A percentile compares a stretch with the other conserved stretches of the same genome.
These are phyloP conservation scores for Suhomyces kunorum DNA, from an alignment of 1,139 yeast species.

Conservation along the genomic window DNA sequence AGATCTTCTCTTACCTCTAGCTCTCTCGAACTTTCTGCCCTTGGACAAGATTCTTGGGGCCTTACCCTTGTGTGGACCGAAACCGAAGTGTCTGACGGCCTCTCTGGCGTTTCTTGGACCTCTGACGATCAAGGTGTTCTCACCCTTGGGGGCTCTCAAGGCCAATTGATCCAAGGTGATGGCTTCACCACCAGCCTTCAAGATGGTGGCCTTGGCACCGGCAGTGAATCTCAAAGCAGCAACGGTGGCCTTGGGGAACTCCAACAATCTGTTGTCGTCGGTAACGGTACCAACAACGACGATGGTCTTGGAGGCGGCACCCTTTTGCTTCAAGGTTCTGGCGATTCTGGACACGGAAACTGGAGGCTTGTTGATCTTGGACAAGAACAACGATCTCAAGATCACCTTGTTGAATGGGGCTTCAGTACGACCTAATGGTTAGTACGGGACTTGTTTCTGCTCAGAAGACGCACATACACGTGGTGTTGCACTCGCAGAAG, in stretches of 20 bases:
- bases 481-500: slow-evolving; percentile 64
- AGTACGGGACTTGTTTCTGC: slow-evolving; percentile 54
- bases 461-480: slow-evolving; percentile 55
- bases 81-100: slow-evolving; percentile 99
- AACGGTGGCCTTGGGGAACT: slow-evolving; percentile 94
- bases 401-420: slow-evolving; percentile 98
- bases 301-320: slow-evolving; percentile 86
- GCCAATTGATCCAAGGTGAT: slow-evolving; percentile 99
- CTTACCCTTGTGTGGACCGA: slow-evolving; percentile 99
- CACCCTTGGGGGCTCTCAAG: slow-evolving; percentile 98
- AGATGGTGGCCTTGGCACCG: slow-evolving; percentile 96
- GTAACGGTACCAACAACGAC: slow-evolving; percentile 99
- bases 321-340: slow-evolving; percentile 80
- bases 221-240: slow-evolving; percentile 99
- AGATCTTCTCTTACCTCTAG: slow-evolving; percentile 99
- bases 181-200: slow-evolving; percentile 99
- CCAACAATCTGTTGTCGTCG: slow-evolving; percentile 92
- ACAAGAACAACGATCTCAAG: slow-evolving; percentile 91
- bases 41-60: slow-evolving; percentile 97
- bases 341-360: slow-evolving; percentile 92
- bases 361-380: slow-evolving; percentile 99
- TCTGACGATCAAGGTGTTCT: slow-evolving; percentile 96
- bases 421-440: slow-evolving; percentile 89
- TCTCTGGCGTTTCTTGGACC: slow-evolving; percentile 99
- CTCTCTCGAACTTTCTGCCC: slow-evolving; percentile 99